These are phyloP conservation scores for Alternaria panax DNA, from an alignment of 2,329 filamentous ascomycete species.

Conservation along the genomic window DNA sequence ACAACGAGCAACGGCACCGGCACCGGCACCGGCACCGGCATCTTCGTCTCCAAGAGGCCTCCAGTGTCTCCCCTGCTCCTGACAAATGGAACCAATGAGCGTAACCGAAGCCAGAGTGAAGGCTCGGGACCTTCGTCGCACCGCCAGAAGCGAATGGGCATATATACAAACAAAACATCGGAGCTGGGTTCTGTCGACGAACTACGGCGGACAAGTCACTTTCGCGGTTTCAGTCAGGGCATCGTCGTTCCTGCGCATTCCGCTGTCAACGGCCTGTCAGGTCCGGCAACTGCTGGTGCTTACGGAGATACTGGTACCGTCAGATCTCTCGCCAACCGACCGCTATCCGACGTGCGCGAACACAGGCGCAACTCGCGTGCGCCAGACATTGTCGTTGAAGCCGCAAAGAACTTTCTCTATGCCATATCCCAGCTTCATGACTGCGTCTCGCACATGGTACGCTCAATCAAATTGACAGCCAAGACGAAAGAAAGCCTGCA, in stretches of 20 bases:
- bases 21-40: conserved; percentile 34
- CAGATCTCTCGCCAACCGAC: conserved; percentile 52
- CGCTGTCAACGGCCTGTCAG: conserved; percentile 37
- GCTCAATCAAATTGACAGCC: conserved; percentile 45
- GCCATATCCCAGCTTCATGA: conserved; percentile 60
- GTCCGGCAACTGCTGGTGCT: conserved; percentile 42
- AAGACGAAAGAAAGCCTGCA: conserved; percentile 55
- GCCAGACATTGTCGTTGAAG: conserved; percentile 61
- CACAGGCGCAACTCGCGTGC: conserved; percentile 58
- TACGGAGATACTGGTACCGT: conserved; percentile 47
- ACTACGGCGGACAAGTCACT: conserved; percentile 59
- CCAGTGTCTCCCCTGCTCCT: conserved; percentile 75
- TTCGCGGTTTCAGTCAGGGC: conserved; percentile 65
- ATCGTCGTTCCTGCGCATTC: conserved; percentile 52
- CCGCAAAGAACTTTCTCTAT: conserved; percentile 63
- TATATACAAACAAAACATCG: conserved; percentile 64
- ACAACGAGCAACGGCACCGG: conserved; percentile 63
- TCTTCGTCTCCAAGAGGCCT: conserved; percentile 67
- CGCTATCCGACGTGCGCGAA: conserved; percentile 65
- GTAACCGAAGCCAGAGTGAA: conserved; percentile 69
- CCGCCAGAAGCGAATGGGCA: conserved; percentile 67
- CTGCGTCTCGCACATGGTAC: conserved; percentile 46
- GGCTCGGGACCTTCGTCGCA: conserved; percentile 60
- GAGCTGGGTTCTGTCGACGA: conserved; percentile 64
- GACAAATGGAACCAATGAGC: conserved; percentile 70